A percentile compares a stretch with the other conserved stretches of the same genome.
Conservation (phyloP, 495 filamentous ascomycete species). For the Xylaria bambusicola region DNA sequence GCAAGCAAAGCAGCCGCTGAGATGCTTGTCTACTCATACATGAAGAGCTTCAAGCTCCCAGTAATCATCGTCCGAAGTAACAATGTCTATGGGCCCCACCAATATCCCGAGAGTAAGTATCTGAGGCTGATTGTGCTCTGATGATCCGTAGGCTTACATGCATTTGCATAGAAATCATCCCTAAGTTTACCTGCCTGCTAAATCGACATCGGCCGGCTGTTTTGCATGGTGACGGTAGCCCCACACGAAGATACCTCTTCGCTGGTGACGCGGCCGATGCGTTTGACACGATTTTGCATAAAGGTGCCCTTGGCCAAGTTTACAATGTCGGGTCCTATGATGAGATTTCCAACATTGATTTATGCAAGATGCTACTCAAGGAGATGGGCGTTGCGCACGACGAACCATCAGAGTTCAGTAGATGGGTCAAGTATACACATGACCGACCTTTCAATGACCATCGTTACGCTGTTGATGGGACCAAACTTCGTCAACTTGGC, state of each 20-base stretch:
- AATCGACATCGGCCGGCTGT: conserved; percentile 57
- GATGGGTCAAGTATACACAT: conserved; percentile 64
- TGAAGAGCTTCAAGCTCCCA: conserved; percentile 70
- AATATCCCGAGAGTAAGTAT: conserved; percentile 73
- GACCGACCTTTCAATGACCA: conserved; percentile 77
- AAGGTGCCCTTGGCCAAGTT: conserved; percentile 62
- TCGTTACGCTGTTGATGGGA: conserved; percentile 66
- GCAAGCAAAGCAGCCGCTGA: conserved; percentile 78
- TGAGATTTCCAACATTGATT: conserved; percentile 63
- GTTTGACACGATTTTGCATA: conserved; percentile 76
- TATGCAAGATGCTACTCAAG: conserved; percentile 60
- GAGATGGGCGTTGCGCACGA: conserved; percentile 49
- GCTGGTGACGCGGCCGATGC: conserved; percentile 75
- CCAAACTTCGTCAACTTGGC: conserved; percentile 63
- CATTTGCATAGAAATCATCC: conserved; percentile 64
- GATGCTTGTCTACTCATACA: conserved; percentile 77
- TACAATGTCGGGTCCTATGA: conserved; percentile 74
- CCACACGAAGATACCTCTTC: conserved; percentile 68
- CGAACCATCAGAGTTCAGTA: conserved; percentile 44
- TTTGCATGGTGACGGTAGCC: conserved; percentile 69
- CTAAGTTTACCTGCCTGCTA: conserved; percentile 70
- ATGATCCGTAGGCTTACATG: conserved; percentile 2
- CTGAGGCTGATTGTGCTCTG: not conserved
- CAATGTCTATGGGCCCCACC: conserved; percentile 79
- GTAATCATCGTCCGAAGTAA: conserved; percentile 73